Conservation (phyloP, 139 green algal genomes). For the Chlorella sp. region DNA sequence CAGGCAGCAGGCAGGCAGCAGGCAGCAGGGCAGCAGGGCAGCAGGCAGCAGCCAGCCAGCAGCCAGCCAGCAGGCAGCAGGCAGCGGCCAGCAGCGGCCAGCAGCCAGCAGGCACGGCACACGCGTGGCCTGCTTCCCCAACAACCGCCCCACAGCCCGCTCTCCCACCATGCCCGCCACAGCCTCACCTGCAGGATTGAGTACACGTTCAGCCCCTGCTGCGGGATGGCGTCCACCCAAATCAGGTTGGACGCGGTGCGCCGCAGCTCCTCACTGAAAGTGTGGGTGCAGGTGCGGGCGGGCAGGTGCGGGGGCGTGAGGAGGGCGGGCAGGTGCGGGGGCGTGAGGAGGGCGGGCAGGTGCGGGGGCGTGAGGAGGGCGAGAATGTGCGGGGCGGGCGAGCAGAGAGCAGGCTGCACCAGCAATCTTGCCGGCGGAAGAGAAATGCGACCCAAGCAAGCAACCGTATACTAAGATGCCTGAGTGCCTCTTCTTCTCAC, state of each 20-base stretch:
- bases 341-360: background rate
- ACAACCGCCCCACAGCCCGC: background rate
- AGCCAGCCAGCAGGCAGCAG: background rate
- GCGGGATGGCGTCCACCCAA: slow-evolving; percentile 73
- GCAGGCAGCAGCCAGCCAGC: background rate
- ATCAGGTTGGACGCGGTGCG: slow-evolving; percentile 66
- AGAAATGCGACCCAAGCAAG: too few relatives aligned
- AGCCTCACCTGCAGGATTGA: slow-evolving; percentile 67
- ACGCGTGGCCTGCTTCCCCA: background rate
- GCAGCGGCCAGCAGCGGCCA: too few relatives aligned
- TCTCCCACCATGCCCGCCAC: too few relatives aligned
- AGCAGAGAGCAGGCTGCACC: background rate
- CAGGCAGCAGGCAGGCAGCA: background rate
- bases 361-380: background rate
- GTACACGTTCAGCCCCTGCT: slow-evolving; percentile 85
- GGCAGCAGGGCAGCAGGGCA: background rate
- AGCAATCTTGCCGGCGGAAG: background rate
- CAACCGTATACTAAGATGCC: background rate
- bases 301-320: slow-evolving; percentile 11
- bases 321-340: background rate
- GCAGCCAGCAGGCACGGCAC: background rate
- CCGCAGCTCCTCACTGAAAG: slow-evolving; percentile 51
- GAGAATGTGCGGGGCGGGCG: background rate
- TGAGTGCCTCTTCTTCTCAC: too few relatives aligned
- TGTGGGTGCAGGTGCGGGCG: background rate